Evolutionary conservation across 352 stramenopile genomes (phyloP), one percentile per base, ranked within the genome.

Genomic region (Achlya hypogyna): DNA sequence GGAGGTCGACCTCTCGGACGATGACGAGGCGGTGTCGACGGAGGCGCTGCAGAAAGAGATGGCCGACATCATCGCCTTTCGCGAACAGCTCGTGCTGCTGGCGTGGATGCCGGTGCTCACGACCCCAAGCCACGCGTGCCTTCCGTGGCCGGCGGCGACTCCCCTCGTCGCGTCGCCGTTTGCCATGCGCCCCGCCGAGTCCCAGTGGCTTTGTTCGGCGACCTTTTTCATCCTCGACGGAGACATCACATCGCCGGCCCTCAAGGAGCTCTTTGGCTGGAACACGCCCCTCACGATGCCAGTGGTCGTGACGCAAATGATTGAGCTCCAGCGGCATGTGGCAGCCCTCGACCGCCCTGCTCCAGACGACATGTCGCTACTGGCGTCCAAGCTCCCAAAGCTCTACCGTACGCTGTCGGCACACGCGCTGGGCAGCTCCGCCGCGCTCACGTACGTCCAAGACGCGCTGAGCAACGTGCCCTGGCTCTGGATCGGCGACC

Each of bases 401-500:
- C 8, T 56, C 12, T 56, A 56, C 8, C 10, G 10, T 3, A 16
- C 49, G 2, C 49, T 56, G 10, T 12, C 49, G 2, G 2, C 25
- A 16, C 25, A 56, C 31, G 10, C n/a, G 10, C 10, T 35, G 49
- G 1, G 8, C 25, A 20, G n/a, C 8, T 3, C 2, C 31, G n/a
- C 2, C 25, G 31, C 49, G 4, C 10, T 20, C 12, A 38, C 14
- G 2, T 10, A 1, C 31, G n/a, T 56, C 10, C 49, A 56, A 10
- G 18, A 10, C 31, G 25, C 49, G 8, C 49, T 56, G 25, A 10
- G 18, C 25, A 56, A 79, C 34, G 70, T 78, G 12, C 76, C 77
- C 10, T 89, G 77, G 52, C 67, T 91, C 18, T 89, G 80, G 82
- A 76, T 87, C 63, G 78, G 79, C 29, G 74, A 80, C 34, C 71